Conservation (phyloP, 2,329 filamentous ascomycete species). For the Fusarium sp. region DNA sequence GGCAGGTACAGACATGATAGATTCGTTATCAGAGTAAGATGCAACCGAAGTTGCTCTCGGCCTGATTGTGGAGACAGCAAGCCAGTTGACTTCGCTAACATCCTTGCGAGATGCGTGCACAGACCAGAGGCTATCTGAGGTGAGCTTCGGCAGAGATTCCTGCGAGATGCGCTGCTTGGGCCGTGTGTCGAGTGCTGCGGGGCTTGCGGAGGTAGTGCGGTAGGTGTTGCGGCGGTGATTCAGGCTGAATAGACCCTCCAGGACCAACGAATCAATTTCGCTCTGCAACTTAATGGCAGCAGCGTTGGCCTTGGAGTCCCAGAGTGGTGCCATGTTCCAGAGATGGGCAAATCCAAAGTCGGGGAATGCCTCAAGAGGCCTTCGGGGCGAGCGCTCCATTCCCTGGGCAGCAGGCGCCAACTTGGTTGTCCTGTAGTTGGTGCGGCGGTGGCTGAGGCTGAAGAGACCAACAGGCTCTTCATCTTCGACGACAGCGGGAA, state of each 20-base stretch:
- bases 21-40: slow-evolving; percentile 34
- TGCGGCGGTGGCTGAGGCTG: slow-evolving; percentile 42
- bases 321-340: slow-evolving; percentile 45
- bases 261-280: slow-evolving; percentile 38
- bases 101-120: slow-evolving; percentile 37
- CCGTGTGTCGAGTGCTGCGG: slow-evolving; percentile 47
- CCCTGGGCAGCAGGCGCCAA: slow-evolving; percentile 39
- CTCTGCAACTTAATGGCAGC: slow-evolving; percentile 29
- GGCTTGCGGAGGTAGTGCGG: slow-evolving; percentile 42
- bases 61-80: slow-evolving; percentile 37
- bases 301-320: slow-evolving; percentile 38
- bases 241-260: slow-evolving; percentile 44
- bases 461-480: slow-evolving; percentile 42
- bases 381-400: slow-evolving; percentile 38
- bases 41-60: slow-evolving; percentile 36
- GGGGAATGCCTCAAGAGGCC: slow-evolving; percentile 33
- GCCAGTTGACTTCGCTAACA: slow-evolving; percentile 36
- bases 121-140: slow-evolving; percentile 52
- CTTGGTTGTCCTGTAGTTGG: slow-evolving; percentile 41
- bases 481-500: slow-evolving; percentile 18
- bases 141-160: slow-evolving; percentile 46
- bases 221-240: slow-evolving; percentile 43
- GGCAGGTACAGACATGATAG: slow-evolving; percentile 15
- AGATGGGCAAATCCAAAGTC: slow-evolving; percentile 38
- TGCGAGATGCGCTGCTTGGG: slow-evolving; percentile 49